Conservation (phyloP, 73 alveolate genomes). For the Paramecium primaurelia region DNA sequence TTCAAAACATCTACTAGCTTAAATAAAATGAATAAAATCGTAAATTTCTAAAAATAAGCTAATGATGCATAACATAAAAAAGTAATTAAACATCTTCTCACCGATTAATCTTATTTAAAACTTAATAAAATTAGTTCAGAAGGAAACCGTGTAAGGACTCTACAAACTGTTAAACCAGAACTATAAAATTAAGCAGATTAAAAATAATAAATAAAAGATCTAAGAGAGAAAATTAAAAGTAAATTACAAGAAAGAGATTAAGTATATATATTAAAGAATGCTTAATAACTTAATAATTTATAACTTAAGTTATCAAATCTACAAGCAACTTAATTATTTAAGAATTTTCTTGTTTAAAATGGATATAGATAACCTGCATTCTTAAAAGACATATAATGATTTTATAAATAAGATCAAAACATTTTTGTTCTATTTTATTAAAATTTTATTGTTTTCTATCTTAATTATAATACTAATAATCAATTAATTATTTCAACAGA, state of each 20-base stretch:
- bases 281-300: background rate
- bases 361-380: background rate
- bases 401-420: background rate
- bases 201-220: background rate
- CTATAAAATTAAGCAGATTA: background rate
- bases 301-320: background rate
- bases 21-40: background rate
- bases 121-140: background rate
- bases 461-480: background rate
- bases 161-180: background rate
- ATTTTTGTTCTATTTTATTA: background rate
- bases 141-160: background rate
- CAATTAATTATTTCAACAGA: background rate
- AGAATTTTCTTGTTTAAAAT: background rate
- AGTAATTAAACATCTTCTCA: background rate
- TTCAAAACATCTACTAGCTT: background rate
- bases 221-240: background rate
- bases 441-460: background rate
- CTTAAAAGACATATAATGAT: background rate
- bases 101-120: background rate
- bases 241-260: background rate
- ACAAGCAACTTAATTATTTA: background rate
- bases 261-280: background rate
- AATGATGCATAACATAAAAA: background rate
- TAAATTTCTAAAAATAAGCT: background rate